Evolutionary conservation across 164 flowering plant genomes (phyloP), one percentile per base, ranked within the genome.

Genomic region (Warburgia ugandensis): DNA sequence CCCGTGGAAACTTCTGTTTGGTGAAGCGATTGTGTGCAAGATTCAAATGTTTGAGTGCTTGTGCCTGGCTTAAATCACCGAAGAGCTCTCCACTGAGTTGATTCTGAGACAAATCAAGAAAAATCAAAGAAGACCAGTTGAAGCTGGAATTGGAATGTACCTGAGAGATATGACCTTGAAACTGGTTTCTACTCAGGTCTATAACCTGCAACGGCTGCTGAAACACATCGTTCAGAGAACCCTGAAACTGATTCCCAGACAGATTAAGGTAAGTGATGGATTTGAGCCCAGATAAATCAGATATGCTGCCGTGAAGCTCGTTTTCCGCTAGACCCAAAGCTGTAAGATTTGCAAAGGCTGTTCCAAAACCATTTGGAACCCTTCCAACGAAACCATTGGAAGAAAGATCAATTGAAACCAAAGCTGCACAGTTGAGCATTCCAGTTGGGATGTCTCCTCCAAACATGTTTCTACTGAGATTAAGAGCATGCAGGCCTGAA

Each of bases 121-220:
- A 68, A 59, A 76, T 67, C 69, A 87, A 64, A 61, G 17, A 59
- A 48, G 86, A 74, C 83, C 76, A 77, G 27, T 74, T 67, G 76
- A 58, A 79, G 55, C 56, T 63, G 23, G 83, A 69, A 66, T 65
- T 74, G 54, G 55, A 73, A 41, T 69, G 63, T 74, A 78, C 79
- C 79, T 75, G 75, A 63, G 86, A 73, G 65, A 87, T 66, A 68
- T 77, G 80, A 39, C 94, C 96, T 50, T 81, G 76, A 60, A 88
- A 83, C 66, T 68, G 83, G 69, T 88, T 88, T 37, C 56, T 54
- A 58, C 96, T 84, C 58, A 88, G 68, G 65, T 88, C 94, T 29
- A 83, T 45, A 38, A 82, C 75, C 72, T 84, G 62, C 65, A 87
- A 33, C 19, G 58, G 58, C 61, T 59, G 71, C 63, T 60, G 66